These are phyloP conservation scores for Fusarium anthophilum DNA, from an alignment of 2,329 filamentous ascomycete genomes.

Conservation along the genomic window DNA sequence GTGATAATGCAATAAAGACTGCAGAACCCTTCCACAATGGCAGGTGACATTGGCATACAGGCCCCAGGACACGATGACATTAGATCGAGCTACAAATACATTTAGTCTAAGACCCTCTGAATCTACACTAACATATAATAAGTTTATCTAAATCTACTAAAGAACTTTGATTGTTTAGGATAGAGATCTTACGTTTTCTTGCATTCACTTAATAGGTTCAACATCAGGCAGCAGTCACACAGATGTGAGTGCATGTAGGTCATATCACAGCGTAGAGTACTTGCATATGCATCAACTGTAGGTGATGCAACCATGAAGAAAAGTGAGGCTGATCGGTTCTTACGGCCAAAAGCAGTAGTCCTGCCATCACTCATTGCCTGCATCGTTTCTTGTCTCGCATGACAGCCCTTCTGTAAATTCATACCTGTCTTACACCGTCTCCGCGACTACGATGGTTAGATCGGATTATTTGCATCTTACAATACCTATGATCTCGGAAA, in stretches of 20 bases:
- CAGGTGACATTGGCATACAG: neutral
- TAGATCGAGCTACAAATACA: too few relatives aligned
- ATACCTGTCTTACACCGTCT: neutral
- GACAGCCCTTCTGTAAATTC: neutral
- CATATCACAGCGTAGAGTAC: neutral
- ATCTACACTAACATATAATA: too few relatives aligned
- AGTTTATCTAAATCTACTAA: too few relatives aligned
- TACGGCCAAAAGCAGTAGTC: neutral
- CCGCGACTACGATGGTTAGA: too few relatives aligned
- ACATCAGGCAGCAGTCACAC: neutral
- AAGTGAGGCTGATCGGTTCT: neutral
- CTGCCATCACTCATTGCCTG: neutral
- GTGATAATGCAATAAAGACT: neutral
- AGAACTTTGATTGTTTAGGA: too few relatives aligned
- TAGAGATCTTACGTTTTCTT: too few relatives aligned
- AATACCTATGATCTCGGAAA: neutral
- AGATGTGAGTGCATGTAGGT: neutral
- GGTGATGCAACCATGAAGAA: neutral
- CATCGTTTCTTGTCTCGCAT: neutral
- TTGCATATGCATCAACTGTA: slow-evolving; percentile 9
- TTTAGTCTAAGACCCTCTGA: fast-evolving
- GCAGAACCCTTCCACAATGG: neutral
- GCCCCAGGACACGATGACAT: too few relatives aligned
- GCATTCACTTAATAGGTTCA: neutral
- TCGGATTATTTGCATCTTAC: neutral